Evolutionary conservation across 2,329 filamentous ascomycete species (phyloP).

Genomic region (Apiospora saccharicola): DNA sequence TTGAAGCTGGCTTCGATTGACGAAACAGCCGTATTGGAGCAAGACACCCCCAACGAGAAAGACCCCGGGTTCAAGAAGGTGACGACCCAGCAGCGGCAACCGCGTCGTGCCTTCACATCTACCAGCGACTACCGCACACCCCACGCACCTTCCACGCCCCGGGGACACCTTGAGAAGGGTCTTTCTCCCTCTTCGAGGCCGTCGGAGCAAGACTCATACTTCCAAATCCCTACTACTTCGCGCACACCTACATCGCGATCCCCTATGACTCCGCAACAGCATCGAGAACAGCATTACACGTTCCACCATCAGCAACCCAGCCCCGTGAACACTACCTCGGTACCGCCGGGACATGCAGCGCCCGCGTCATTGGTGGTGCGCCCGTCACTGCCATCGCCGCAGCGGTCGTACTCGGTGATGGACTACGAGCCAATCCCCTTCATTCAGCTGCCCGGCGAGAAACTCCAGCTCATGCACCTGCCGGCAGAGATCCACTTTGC

Average conservation of each 20-base stretch:
- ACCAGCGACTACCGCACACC: conserved; percentile 37
- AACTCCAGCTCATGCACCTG: conserved; percentile 58
- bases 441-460: conserved; percentile 55
- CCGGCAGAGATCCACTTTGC: conserved; percentile 67
- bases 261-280: conserved; percentile 11
- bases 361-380: conserved; percentile 33
- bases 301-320: not conserved
- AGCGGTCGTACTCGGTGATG: conserved; percentile 67
- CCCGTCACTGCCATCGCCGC: conserved; percentile 53
- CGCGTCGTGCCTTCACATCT: conserved; percentile 42
- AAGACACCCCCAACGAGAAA: conserved; percentile 25
- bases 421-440: conserved; percentile 63
- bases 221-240: conserved; percentile 6
- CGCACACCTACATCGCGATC: conserved; percentile 21
- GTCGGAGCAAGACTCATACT: conserved; percentile 24
- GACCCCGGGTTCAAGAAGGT: conserved; percentile 26
- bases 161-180: conserved; percentile 33
- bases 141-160: conserved; percentile 35
- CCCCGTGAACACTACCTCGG: not conserved
- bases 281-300: not conserved
- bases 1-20: conserved; percentile 37
- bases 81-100: conserved; percentile 30
- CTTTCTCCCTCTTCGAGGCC: conserved; percentile 23
- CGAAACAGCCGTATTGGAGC: conserved; percentile 28
- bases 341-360: conserved; percentile 22